Evolutionary conservation across 2,329 filamentous ascomycete genomes (phyloP).

Genomic region (Neospermospora avenae): DNA sequence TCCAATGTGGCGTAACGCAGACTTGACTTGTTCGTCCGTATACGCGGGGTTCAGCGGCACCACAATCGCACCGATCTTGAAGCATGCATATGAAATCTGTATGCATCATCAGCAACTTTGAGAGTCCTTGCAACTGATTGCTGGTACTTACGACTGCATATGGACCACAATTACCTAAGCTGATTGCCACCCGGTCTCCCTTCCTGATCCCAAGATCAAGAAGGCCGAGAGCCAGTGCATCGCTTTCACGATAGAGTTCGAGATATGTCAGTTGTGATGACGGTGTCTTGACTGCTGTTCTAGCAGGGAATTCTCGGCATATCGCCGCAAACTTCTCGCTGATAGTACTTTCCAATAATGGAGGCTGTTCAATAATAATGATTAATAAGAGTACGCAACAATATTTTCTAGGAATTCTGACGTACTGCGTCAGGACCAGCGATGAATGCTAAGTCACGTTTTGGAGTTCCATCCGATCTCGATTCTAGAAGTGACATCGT

Average conservation of each 20-base stretch:
- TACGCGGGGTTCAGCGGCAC: constrained; percentile 83
- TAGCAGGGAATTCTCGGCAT: background rate
- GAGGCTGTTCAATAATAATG: background rate
- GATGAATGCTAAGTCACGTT: background rate
- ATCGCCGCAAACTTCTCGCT: background rate
- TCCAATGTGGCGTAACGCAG: constrained; percentile 59
- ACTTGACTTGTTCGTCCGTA: constrained; percentile 68
- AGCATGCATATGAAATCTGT: constrained; percentile 7
- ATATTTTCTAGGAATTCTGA: background rate
- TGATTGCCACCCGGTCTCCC: constrained; percentile 25
- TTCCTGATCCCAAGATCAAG: constrained; percentile 39
- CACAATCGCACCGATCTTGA: constrained; percentile 59
- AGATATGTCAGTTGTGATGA: constrained; percentile 70
- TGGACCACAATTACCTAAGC: constrained; percentile 25
- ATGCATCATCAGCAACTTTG: background rate
- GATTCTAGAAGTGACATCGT: background rate
- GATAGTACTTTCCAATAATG: constrained; percentile 1
- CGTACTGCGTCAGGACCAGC: background rate
- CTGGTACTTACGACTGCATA: constrained; percentile 32
- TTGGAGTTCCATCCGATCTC: background rate
- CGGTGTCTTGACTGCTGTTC: constrained; percentile 40
- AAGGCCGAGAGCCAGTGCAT: constrained; percentile 61
- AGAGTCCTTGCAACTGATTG: constrained; percentile 3
- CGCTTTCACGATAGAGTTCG: constrained; percentile 59
- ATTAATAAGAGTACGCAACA: background rate